These are phyloP conservation scores for carrot (Daucus carota) DNA, from an alignment of 129 eudicot genomes.

Conservation along the genomic window DH1_v3.0 NC_030386.2:22583001-22583500, in stretches of 20 bases:
- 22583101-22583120: constrained; percentile 24
- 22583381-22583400: constrained; percentile 37
- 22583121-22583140: constrained; percentile 38
- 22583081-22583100: constrained; percentile 59
- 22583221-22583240: constrained; percentile 43
- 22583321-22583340: constrained; percentile 41
- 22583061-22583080: constrained; percentile 47
- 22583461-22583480: constrained; percentile 32
- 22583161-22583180: constrained; percentile 37
- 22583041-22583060: constrained; percentile 53
- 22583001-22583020: constrained; percentile 44
- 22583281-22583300: constrained; percentile 32
- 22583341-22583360: constrained; percentile 48
- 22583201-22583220: constrained; percentile 42
- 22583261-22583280: constrained; percentile 49
- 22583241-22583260: constrained; percentile 39
- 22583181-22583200: constrained; percentile 45
- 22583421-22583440: constrained; percentile 46
- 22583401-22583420: constrained; percentile 41
- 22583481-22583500: constrained; percentile 53
- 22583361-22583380: constrained; percentile 49
- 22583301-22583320: constrained; percentile 37
- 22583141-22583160: constrained; percentile 56
- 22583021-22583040: constrained; percentile 39
- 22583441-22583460: constrained; percentile 58